These are phyloP conservation scores for Heliamphora exappendiculata DNA, from an alignment of 148 eudicot species.

Conservation along the genomic window DNA sequence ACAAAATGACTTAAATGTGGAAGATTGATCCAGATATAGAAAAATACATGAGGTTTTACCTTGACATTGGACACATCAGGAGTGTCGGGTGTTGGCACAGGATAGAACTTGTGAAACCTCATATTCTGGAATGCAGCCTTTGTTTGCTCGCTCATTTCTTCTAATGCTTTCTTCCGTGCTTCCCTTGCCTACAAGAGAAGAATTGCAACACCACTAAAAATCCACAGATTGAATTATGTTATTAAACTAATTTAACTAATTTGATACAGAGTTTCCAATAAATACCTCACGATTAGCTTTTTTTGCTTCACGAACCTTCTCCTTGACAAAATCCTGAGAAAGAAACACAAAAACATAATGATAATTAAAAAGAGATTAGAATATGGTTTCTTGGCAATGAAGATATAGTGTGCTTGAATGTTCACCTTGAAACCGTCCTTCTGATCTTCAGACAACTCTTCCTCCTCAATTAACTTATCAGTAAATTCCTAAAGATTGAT, in stretches of 20 bases:
- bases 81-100: constrained; percentile 58
- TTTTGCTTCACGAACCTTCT: constrained; percentile 73
- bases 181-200: constrained; percentile 63
- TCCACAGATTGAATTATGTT: neutral
- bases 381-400: neutral
- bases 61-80: constrained; percentile 89
- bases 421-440: constrained; percentile 75
- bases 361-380: neutral
- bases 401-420: neutral
- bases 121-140: constrained; percentile 69
- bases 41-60: constrained; percentile 28
- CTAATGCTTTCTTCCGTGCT: constrained; percentile 70
- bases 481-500: constrained; percentile 62
- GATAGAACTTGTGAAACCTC: constrained; percentile 85
- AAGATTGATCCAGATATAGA: neutral
- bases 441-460: constrained; percentile 62
- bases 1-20: too few relatives aligned
- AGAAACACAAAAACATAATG: neutral
- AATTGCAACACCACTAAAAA: neutral
- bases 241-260: neutral
- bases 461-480: constrained; percentile 62
- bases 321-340: constrained; percentile 64
- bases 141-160: constrained; percentile 70
- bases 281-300: constrained; percentile 79
- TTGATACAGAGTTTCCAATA: neutral